Conservation (phyloP, 2,329 filamentous ascomycete species). For the Chaetomium olivaceum region DNA sequence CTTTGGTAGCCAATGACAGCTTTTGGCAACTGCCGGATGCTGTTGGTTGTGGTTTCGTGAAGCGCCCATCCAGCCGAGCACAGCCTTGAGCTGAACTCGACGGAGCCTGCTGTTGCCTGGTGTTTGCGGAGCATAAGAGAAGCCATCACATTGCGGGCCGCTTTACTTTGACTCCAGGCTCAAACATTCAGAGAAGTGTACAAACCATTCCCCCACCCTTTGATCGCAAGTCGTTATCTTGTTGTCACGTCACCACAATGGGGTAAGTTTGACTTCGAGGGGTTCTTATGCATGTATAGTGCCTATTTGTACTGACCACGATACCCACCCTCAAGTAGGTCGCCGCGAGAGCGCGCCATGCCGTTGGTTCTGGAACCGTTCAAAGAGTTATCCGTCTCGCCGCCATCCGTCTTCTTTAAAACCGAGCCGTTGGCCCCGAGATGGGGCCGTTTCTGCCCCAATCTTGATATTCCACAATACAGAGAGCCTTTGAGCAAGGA, state of each 20-base stretch:
- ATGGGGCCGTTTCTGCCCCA: slow-evolving; percentile 10
- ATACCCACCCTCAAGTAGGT: background rate
- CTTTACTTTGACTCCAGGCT: background rate
- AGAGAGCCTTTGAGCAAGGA: slow-evolving; percentile 5
- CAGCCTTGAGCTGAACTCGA: background rate
- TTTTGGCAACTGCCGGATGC: background rate
- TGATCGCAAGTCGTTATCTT: background rate
- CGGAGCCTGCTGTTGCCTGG: background rate
- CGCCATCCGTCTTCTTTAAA: background rate
- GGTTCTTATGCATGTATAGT: background rate
- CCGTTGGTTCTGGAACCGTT: slow-evolving; percentile 10
- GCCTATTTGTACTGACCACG: background rate
- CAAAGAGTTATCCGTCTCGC: background rate
- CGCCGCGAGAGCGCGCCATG: background rate
- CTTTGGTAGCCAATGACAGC: background rate
- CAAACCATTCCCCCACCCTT: background rate
- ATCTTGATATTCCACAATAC: slow-evolving; percentile 1
- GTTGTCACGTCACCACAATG: background rate
- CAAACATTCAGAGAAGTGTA: background rate
- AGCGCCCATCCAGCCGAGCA: background rate
- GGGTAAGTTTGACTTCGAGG: background rate
- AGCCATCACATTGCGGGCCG: too few species aligned
- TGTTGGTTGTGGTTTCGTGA: background rate
- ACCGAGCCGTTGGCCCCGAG: background rate
- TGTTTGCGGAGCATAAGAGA: background rate